phyloP scores from a whole-genome alignment of 2,329 filamentous ascomycete species.

The Nemania serpens region DNA sequence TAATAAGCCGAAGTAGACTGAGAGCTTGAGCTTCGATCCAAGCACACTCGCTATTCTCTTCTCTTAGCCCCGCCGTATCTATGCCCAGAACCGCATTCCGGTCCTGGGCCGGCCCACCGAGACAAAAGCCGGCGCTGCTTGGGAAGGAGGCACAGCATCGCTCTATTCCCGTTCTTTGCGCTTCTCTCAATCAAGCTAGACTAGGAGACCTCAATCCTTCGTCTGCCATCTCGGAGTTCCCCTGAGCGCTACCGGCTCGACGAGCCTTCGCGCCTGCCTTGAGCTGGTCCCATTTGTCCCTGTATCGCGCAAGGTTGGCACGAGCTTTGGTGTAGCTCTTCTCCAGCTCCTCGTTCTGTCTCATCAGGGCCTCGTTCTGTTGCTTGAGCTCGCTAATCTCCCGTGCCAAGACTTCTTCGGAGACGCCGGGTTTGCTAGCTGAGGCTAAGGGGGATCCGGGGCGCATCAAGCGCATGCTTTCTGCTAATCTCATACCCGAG shows the following conservation, averaged over 20 bases:
- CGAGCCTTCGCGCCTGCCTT: conserved; percentile 66
- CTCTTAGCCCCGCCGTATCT: not conserved
- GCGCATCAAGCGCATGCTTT: conserved; percentile 72
- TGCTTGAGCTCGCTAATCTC: conserved; percentile 71
- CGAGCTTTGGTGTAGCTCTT: conserved; percentile 60
- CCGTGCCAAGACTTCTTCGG: conserved; percentile 51
- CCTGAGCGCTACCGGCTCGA: conserved; percentile 31
- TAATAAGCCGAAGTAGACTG: not conserved
- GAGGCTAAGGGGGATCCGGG: conserved; percentile 57
- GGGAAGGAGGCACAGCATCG: not conserved
- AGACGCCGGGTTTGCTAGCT: conserved; percentile 39
- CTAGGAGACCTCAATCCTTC: conserved; percentile 28
- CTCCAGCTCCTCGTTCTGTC: conserved; percentile 70
- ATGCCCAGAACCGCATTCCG: not conserved
- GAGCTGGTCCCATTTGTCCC: conserved; percentile 65
- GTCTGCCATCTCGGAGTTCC: conserved; percentile 28
- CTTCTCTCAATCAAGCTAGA: conserved; percentile 12
- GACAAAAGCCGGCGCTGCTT: not conserved
- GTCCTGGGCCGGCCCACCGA: not conserved
- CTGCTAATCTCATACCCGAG: conserved; percentile 81
- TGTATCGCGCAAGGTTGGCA: conserved; percentile 61
- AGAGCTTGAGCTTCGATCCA: not conserved
- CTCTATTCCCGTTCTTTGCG: not conserved
- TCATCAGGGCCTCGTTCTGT: conserved; percentile 60
- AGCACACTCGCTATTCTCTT: not conserved